phyloP scores from a whole-genome alignment of 192 early-diverging fungal genomes.

The Coemansia sp. region DNA sequence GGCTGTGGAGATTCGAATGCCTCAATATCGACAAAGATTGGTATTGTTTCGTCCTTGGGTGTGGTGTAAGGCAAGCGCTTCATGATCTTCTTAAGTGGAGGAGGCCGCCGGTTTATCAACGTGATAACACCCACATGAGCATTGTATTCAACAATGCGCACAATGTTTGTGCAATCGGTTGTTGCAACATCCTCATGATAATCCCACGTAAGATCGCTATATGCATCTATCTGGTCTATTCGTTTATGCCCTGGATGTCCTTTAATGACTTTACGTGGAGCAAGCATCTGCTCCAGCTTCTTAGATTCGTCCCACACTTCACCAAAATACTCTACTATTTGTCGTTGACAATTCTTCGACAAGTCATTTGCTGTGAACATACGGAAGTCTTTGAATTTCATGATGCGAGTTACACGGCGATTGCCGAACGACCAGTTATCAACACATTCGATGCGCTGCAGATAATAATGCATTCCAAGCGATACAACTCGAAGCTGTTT shows the following conservation, averaged over 20 bases:
- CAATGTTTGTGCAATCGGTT: slow-evolving; percentile 4
- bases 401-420: no score
- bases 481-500: slow-evolving; percentile 2
- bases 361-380: no score
- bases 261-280: neutral
- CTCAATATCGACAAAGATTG: slow-evolving; percentile 3
- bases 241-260: slow-evolving; percentile 3
- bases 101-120: neutral
- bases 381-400: no score
- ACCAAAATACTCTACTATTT: neutral
- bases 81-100: neutral
- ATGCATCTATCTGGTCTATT: neutral
- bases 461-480: slow-evolving; percentile 2
- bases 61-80: neutral
- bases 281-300: neutral
- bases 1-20: slow-evolving; percentile 7
- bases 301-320: neutral
- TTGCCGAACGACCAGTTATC: neutral
- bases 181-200: slow-evolving; percentile 1
- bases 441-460: neutral
- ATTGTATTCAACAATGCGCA: neutral
- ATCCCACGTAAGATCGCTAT: slow-evolving; percentile 3
- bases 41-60: neutral
- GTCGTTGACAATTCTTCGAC: no score
- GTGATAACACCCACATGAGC: neutral